Base-by-base conservation (phyloP, 2,329 filamentous ascomycete genomes). In the Beauveria caledonica region DNA sequence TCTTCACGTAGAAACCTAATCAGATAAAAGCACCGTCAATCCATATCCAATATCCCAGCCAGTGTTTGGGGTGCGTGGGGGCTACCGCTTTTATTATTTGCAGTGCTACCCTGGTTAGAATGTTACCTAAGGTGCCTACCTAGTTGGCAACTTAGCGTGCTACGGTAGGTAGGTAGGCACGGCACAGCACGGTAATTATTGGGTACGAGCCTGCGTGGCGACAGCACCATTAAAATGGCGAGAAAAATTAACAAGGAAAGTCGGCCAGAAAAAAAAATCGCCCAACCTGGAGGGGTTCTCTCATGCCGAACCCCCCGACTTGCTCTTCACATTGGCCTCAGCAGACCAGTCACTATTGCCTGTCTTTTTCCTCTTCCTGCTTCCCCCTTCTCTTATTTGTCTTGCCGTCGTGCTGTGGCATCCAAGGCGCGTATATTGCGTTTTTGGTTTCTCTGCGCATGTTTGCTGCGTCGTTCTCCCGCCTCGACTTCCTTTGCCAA, bases 241-340 rank as follows among this genome's bases (percentile, higher is more conserved):
- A 36, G 33, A 36, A 36, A 36, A 36, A 36, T 36, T 6, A 17
- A 10, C 15, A 19, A 10, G 27, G 5, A 40, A 53, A 40, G 36
- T 15, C 50, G 23, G 50, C 50, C 33, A 39, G 11, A 21, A 55
- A 48, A 46, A 56, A 45, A 21, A 6, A 11, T 42, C 25, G 44
- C 45, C 55, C 36, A 50, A 50, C 45, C 55, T 58, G 45, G 55
- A 58, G 55, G 55, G 55, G 55, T 15, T 42, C 23, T 33, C 17
- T 11, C 21, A 19, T n/a, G 29, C 54, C 45, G 33, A 58, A 49
- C 55, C 55, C 55, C 45, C 45, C 33, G 36, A 42, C 33, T 42
- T 49, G 44, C 45, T 58, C 60, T 66, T 60, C 64, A 63, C 27
- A 55, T 58, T 58, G 33, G 21, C 58, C 36, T 60, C 52, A 49